Evolutionary conservation across 1,284 basidiomycete species (phyloP), one percentile per base, ranked within the genome.

Genomic region (Stygiomarasmius scandens): DNA sequence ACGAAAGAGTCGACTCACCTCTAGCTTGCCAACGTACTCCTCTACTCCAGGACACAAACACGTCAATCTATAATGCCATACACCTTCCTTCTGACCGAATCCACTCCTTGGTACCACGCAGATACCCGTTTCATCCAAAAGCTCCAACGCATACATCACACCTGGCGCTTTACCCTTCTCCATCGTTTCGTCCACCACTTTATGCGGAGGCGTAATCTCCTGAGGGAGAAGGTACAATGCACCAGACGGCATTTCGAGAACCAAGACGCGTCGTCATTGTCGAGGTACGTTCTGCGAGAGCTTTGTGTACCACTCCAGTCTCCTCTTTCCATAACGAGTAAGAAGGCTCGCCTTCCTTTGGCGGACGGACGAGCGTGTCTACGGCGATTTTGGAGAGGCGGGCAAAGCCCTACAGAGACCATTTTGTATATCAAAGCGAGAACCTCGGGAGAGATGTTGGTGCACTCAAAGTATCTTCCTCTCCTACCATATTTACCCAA

Each of bases 351-450:
- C 92, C 93, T 11, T 78, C 71, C 66, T 84, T 81, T 1, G 95
- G 95, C 23, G 95, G 94, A 43, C 90, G 84, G 43, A 97, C 91
- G 79, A 97, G 86, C 63, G 86, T 87, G 74, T 97, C 96, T 12
- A 98, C 90, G 52, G 92, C 94, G 69, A 98, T 86, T 76, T 2
- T 86, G 80, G 4, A 97, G 78, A 2, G 95, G 91, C 19, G 96
- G 93, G 74, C 95, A 97, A 19, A 98, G 82, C 8, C 85, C 83
- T 56, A 97, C 92, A 64, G 85, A 89, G 52, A 93, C 92, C 87
- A 98, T 94, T 80, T 98, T 98, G 82, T 97, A 97, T 58, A 97
- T 85, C 69, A 93, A 83, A 32, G 90, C 92, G 60, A 90, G 77
- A 60, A 96, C 82, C 22, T 93, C 87, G 11, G 85, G 76, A 16